Conservation (phyloP, 208 protist species). For the Angomonas ambiguus region DNA sequence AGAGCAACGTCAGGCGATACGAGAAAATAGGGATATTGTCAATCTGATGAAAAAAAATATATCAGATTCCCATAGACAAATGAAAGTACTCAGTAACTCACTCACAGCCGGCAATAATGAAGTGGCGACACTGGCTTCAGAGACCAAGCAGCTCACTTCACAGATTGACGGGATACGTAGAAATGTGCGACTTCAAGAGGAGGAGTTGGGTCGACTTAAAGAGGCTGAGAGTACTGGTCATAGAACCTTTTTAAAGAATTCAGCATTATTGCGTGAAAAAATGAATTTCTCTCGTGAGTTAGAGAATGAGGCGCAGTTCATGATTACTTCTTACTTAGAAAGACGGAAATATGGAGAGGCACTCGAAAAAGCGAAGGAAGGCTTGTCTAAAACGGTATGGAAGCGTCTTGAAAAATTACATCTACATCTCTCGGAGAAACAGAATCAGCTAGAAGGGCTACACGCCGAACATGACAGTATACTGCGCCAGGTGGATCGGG, state of each 20-base stretch:
- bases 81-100: conserved; percentile 12
- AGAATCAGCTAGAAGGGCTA: conserved; percentile 22
- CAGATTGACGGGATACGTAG: conserved; percentile 1
- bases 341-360: conserved; percentile 38
- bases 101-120: conserved; percentile 12
- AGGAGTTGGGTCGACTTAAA: neutral
- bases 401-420: conserved; percentile 24
- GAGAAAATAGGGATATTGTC: conserved; percentile 39
- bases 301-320: conserved; percentile 33
- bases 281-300: conserved; percentile 22
- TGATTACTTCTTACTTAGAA: conserved; percentile 24
- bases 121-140: conserved; percentile 10
- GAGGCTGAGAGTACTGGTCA: neutral
- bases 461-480: conserved; percentile 27
- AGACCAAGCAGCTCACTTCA: neutral
- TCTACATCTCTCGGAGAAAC: conserved; percentile 10
- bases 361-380: conserved; percentile 24
- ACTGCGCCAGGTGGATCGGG: conserved; percentile 26
- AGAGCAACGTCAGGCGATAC: conserved; percentile 25
- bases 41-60: conserved; percentile 32
- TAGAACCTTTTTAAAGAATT: conserved; percentile 4
- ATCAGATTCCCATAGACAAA: conserved; percentile 24
- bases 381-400: conserved; percentile 38
- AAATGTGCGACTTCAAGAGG: neutral
- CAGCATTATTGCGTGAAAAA: conserved; percentile 12